These are phyloP conservation scores for Rutstroemia sydowiana DNA, from an alignment of 2,329 filamentous ascomycete genomes.

Conservation along the genomic window DNA sequence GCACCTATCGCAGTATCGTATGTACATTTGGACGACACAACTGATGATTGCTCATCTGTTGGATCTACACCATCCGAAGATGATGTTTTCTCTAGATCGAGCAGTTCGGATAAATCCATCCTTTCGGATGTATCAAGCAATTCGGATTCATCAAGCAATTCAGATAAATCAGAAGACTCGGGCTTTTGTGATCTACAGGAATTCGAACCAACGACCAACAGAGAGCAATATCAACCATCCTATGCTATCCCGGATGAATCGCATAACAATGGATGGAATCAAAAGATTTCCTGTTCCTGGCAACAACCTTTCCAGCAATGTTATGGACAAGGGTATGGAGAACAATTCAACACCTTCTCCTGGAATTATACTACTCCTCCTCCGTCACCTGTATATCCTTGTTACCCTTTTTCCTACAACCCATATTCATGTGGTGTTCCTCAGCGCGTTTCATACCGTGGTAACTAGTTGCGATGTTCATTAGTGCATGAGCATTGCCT, in stretches of 20 bases:
- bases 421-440: neutral
- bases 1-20: neutral
- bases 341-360: neutral
- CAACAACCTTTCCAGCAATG: neutral
- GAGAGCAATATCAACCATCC: neutral
- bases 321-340: neutral
- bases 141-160: neutral
- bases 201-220: neutral
- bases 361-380: neutral
- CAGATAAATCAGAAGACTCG: neutral
- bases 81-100: neutral
- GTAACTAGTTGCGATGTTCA: neutral
- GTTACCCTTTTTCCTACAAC: neutral
- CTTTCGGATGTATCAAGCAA: too few relatives aligned
- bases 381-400: neutral
- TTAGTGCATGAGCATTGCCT: neutral
- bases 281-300: neutral
- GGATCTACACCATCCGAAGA: conserved; percentile 28
- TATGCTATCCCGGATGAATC: neutral
- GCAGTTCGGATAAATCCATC: neutral
- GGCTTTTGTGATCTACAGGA: neutral
- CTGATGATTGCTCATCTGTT: conserved; percentile 20
- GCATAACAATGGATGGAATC: neutral
- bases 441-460: neutral
- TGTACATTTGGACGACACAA: neutral